Percentiles rank a stretch among this genome's conserved stretches.
These are phyloP conservation scores for Fusarium algeriense DNA, from an alignment of 2,329 filamentous ascomycete species.

Conservation along the genomic window DNA sequence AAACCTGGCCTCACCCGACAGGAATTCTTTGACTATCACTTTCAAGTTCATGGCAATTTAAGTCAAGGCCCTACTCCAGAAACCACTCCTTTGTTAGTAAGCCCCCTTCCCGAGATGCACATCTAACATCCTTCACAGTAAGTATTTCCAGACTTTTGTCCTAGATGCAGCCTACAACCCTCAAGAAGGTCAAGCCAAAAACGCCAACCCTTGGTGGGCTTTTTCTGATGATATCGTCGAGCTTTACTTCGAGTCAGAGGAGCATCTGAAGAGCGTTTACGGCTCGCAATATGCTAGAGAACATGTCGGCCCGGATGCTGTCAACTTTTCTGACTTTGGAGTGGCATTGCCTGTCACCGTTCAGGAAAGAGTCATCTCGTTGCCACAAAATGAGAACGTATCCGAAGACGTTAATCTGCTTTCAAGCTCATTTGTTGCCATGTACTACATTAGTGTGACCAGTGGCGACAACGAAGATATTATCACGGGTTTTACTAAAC, in stretches of 20 bases:
- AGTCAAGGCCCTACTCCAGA: neutral
- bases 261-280: neutral
- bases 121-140: neutral
- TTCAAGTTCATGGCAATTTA: neutral
- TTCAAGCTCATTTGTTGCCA: neutral
- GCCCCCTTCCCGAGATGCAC: rapidly evolving
- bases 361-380: neutral
- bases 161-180: neutral
- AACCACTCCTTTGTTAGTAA: neutral
- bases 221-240: slow-evolving; percentile 2
- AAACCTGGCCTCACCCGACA: neutral
- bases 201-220: neutral
- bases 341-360: neutral
- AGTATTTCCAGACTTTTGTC: neutral
- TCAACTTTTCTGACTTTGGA: neutral
- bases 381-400: rapidly evolving
- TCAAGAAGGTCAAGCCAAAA: neutral
- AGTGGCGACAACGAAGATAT: neutral
- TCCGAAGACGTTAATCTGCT: neutral
- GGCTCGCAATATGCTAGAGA: neutral
- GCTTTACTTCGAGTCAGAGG: neutral
- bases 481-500: neutral
- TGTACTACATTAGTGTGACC: neutral
- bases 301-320: neutral
- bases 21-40: slow-evolving; percentile 4